A percentile compares a stretch with the other conserved stretches of the same genome.
These are phyloP conservation scores for Zalerion maritima DNA, from an alignment of 495 filamentous ascomycete species.

Conservation along the genomic window DNA sequence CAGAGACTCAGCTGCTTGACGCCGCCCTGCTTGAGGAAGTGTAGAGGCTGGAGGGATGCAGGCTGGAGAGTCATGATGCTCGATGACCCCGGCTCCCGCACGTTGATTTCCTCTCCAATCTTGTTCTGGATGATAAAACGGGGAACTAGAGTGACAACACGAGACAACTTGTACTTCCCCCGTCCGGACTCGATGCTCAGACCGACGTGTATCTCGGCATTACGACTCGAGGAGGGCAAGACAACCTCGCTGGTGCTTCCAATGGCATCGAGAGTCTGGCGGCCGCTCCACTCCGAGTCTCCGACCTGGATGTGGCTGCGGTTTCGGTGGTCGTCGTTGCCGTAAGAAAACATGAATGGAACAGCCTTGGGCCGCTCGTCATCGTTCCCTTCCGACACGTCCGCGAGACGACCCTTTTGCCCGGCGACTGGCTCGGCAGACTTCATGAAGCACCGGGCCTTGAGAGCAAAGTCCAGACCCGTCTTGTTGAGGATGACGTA, in stretches of 20 bases:
- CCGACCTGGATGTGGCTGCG: slow-evolving; percentile 73
- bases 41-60: slow-evolving; percentile 64
- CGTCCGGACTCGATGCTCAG: slow-evolving; percentile 79
- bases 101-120: slow-evolving; percentile 69
- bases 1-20: slow-evolving; percentile 85
- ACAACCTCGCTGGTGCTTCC: slow-evolving; percentile 79
- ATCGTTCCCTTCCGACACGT: slow-evolving; percentile 15
- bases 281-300: slow-evolving; percentile 88
- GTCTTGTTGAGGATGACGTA: slow-evolving; percentile 94
- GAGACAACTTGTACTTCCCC: slow-evolving; percentile 94
- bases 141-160: slow-evolving; percentile 84
- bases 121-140: slow-evolving; percentile 92
- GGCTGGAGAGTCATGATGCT: slow-evolving; percentile 60
- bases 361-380: slow-evolving; percentile 45
- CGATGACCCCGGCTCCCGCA: slow-evolving; percentile 78
- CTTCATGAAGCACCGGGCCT: slow-evolving; percentile 76
- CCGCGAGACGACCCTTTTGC: slow-evolving; percentile 39
- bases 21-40: slow-evolving; percentile 64
- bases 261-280: slow-evolving; percentile 96
- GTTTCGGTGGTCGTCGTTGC: slow-evolving; percentile 73
- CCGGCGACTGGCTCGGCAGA: slow-evolving; percentile 68
- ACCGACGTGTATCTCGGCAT: slow-evolving; percentile 77
- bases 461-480: slow-evolving; percentile 73
- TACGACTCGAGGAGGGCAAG: slow-evolving; percentile 52
- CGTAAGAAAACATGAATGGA: slow-evolving; percentile 93